These are phyloP conservation scores for Pestalotiopsis sp. DNA, from an alignment of 2,329 filamentous ascomycete genomes.

Conservation along the genomic window DNA sequence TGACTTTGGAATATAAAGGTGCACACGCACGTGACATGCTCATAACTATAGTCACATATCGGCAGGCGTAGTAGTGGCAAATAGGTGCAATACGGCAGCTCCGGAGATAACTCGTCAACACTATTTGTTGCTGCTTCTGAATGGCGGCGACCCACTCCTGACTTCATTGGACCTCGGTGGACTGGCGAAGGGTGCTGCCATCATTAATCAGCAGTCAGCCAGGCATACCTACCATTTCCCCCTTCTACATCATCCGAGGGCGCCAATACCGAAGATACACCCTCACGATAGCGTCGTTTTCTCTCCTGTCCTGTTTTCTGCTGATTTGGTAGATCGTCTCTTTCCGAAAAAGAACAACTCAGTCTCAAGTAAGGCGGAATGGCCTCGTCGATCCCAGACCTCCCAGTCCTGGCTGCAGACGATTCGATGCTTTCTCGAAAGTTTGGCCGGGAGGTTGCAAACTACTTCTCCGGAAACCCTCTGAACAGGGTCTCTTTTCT, in stretches of 20 bases:
- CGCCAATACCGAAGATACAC: background rate
- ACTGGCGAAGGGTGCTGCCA: background rate
- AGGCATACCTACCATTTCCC: background rate
- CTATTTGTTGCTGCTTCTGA: background rate
- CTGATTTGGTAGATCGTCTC: background rate
- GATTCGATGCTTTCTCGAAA: slow-evolving; percentile 73
- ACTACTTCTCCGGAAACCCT: slow-evolving; percentile 81
- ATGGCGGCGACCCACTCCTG: slow-evolving; percentile 4
- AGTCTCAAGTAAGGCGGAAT: slow-evolving; percentile 24
- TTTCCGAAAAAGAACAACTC: background rate
- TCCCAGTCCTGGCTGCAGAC: slow-evolving; percentile 47
- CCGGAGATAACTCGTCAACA: slow-evolving; percentile 12
- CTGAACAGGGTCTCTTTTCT: slow-evolving; percentile 82
- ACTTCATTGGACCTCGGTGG: slow-evolving; percentile 2
- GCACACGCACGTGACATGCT: background rate
- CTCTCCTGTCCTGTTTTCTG: background rate
- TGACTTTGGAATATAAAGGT: background rate
- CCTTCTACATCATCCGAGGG: background rate
- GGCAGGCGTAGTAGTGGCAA: background rate
- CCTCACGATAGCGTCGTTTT: background rate
- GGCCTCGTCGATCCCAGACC: slow-evolving; percentile 41
- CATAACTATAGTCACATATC: background rate
- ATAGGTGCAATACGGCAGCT: too few species aligned
- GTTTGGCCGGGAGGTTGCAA: slow-evolving; percentile 79
- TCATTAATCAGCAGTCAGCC: slow-evolving; percentile 7